Base-by-base conservation (phyloP, 176 grass and related monocot species). In the Paspalum vaginatum region DNA sequence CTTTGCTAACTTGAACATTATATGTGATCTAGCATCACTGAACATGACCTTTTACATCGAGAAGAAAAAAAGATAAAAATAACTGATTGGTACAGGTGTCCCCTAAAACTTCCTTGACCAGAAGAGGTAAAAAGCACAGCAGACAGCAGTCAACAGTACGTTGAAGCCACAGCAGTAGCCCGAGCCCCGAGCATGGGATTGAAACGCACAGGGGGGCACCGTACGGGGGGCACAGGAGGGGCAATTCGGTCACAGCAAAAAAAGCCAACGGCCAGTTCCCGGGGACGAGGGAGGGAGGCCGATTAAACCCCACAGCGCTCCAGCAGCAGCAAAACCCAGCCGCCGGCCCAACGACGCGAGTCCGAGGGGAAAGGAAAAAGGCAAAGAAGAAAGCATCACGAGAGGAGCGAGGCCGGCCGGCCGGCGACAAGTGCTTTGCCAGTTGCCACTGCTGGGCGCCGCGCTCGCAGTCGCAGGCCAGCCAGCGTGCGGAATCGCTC, bases 211-310 rank as follows among this genome's bases (percentile, higher is more conserved):
- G 4, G 46, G 61, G 32, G 62, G 0, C 1, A 24, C 22, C 21
- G 59, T 13, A 50, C 24, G 14, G 9, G 27, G n/a, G 55, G 2
- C 47, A 54, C 47, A 15, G 26, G 27, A 78, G 77, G 77, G 89
- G 59, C 85, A 88, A 14, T 88, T 85, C 8, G 67, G 89, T 85
- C 89, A 54, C 11, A 11, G 7, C 25, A 5, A 1, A 70, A 91
- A 91, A 78, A 68, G 6, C 78, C 85, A 85, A 91, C 85, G 89
- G 89, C 77, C 88, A 75, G 76, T 91, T 87, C 57, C 51, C 57
- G 13, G 1, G 21, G 40, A 37, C 44, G 49, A 79, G 74, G 84
- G 80, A 83, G 69, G 74, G 75, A 79, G 57, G 72, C 26, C 61
- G 62, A 16, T 77, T 72, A 82, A 89, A 72, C 70, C 56, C n/a